Base-by-base conservation (phyloP, 805 yeast species). In the Candida tibetensis region DNA sequence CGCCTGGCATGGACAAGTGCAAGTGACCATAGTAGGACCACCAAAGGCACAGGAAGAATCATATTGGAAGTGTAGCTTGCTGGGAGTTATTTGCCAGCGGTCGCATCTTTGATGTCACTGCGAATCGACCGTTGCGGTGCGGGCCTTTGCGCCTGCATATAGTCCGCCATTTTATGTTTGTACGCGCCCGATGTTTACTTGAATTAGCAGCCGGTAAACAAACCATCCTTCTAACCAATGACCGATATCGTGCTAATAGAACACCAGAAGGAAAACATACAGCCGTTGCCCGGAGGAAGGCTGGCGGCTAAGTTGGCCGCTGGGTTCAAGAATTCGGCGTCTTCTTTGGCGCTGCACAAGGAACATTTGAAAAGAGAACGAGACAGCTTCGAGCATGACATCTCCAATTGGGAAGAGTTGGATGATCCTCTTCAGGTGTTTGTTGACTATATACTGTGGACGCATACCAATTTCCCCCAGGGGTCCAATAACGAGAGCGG, bases 371-470 rank as follows among this genome's bases (percentile, higher is more conserved):
- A 23, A 10, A 47, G 55, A 6, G 71, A 77, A 47, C 55, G 82
- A 32, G 56, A 62, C 8, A 52, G 55, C 27, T 72, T 74, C 45
- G 95, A 85, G 52, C 49, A 52, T 2, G 60, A 57, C n/a, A 52
- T 89, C 10, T 53, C 55, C 7, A 66, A 66, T 1, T 45, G 78
- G 5, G 82, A 78, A 4, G 87, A 81, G 12, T 57, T 79, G 29
- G 96, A 89, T 61, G 96, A 90, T 57, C 96, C 96, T 0, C 56
- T 89, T 16, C 87, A 85, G 44, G 76, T 80, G 1, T 88, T 74
- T 57, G 45, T 87, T n/a, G 82, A 81, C 14, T 89, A 86, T 50
- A 67, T 89, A 9, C 55, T 69, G n/a, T 88, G 95, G 95, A 74
- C 78, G 8, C 78, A 74, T 41, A 70, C 71, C 23, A 74, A 64